Base-by-base conservation (phyloP, 2,329 filamentous ascomycete genomes). In the Rutstroemia sp. region DNA sequence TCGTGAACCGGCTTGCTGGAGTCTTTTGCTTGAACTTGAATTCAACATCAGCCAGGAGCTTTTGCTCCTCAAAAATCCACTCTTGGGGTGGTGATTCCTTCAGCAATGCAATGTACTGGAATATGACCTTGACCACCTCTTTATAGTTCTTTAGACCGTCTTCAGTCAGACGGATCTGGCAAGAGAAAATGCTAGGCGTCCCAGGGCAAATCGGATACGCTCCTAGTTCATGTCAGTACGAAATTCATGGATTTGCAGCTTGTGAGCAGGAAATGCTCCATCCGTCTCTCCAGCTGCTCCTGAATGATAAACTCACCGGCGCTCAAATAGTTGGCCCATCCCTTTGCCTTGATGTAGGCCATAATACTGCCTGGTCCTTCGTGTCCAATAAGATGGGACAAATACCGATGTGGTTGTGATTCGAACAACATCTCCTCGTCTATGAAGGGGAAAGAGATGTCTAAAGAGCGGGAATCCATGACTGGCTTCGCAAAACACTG, bases 1-100 rank as follows among this genome's bases (percentile, higher is more conserved):
- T 96, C 0, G 91, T 94, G 66, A 96, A 97, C 27, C 87, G 83
- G 68, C 87, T 94, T 1, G 92, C 90, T 1, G 89, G 89, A 2
- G 85, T 89, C 76, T 97, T 97, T 69, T 97, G 89, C 72, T 86
- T 89, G 73, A 95, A 99, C 63, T 88, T 89, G 78, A 99, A 99
- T 64, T 95, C 88, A 12, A 97, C 89, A 63, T 97, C 92, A 46
- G 88, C 86, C 74, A 97, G 84, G 38, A 86, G 85, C 71, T 91
- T 92, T 71, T 94, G 88, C 72, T 99, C 94, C 34, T 95, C 83
- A 58, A 94, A 92, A 57, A 97, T 91, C 94, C 94, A 97, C 69
- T 95, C 78, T 63, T 95, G 87, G 0, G 92, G 92, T 5, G 87
- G 81, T 2, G 80, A 79, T 65, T 95, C 88, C 60, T 84, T 84